phyloP scores from a whole-genome alignment of 495 filamentous ascomycete genomes.

The Articulospora tetracladia region DNA sequence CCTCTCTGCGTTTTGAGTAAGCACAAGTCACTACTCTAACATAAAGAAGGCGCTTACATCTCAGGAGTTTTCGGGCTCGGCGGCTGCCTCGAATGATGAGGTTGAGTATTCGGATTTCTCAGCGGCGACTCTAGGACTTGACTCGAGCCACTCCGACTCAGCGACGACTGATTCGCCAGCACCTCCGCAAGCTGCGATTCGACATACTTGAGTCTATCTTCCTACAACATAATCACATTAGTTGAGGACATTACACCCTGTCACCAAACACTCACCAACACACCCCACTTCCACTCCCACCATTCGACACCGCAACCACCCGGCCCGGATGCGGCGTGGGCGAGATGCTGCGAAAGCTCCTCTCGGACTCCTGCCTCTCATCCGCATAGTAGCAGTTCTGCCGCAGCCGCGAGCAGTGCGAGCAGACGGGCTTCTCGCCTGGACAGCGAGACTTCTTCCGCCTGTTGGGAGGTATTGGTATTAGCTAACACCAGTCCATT shows the following conservation, averaged over 20 bases:
- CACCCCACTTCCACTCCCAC: not conserved
- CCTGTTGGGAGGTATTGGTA: too few species aligned
- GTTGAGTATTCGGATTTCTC: not conserved
- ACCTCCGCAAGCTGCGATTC: constrained; percentile 39
- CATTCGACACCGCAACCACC: not conserved
- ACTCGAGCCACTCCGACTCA: constrained; percentile 1
- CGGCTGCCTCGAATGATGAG: not conserved
- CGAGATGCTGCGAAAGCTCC: constrained; percentile 16
- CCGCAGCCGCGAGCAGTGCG: constrained; percentile 38
- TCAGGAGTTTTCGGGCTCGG: not conserved
- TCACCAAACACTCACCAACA: not conserved
- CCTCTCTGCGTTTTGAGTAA: constrained; percentile 26
- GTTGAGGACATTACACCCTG: too few species aligned
- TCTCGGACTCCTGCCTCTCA: constrained; percentile 31
- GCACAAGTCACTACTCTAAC: constrained; percentile 20
- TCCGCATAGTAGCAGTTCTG: constrained; percentile 40
- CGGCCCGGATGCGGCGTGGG: constrained; percentile 8
- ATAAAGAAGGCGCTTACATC: not conserved
- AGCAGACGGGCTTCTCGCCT: constrained; percentile 44
- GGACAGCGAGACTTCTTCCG: constrained; percentile 48
- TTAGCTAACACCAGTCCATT: too few species aligned
- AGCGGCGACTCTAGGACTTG: constrained; percentile 13
- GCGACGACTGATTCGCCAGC: constrained; percentile 13
- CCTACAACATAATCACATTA: constrained; percentile 20
- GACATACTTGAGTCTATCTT: constrained; percentile 36